These are phyloP conservation scores for Herpetospermum pedunculosum DNA, from an alignment of 306 rosid genomes.

Conservation along the genomic window DNA sequence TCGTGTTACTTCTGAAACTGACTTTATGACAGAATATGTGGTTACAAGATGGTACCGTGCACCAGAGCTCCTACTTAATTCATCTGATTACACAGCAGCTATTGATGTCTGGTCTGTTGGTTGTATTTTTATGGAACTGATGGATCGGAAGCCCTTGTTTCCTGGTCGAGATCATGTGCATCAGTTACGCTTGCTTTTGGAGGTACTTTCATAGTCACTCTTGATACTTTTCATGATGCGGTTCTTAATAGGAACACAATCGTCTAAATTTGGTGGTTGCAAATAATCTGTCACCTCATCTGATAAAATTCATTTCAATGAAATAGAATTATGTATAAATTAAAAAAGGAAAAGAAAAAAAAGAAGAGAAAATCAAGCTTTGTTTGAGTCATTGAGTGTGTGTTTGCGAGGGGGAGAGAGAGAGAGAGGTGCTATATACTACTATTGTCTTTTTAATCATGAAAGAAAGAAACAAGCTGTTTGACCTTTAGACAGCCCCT, in stretches of 20 bases:
- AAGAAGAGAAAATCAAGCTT: background rate
- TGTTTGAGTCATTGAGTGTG: background rate
- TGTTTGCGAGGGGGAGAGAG: background rate
- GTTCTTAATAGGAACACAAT: background rate
- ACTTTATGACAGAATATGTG: slow-evolving; percentile 93
- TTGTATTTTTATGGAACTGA: slow-evolving; percentile 92
- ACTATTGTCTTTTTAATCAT: background rate
- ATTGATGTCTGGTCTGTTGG: slow-evolving; percentile 99
- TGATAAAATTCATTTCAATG: background rate
- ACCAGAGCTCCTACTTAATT: slow-evolving; percentile 82
- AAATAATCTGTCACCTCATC: background rate
- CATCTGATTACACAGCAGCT: slow-evolving; percentile 95
- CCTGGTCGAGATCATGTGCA: slow-evolving; percentile 98
- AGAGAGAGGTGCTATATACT: background rate
- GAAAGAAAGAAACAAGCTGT: background rate
- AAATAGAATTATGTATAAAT: background rate
- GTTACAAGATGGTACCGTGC: slow-evolving; percentile 99
- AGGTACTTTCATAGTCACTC: slow-evolving; percentile 33
- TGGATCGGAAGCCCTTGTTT: slow-evolving; percentile 90
- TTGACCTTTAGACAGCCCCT: background rate
- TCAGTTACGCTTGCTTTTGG: slow-evolving; percentile 89
- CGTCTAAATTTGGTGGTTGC: background rate
- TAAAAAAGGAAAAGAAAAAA: too few species aligned
- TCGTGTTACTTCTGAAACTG: slow-evolving; percentile 93
- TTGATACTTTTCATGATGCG: background rate